Percentiles rank a stretch among this genome's conserved stretches.
Evolutionary conservation across 495 filamentous ascomycete species (phyloP).

Genomic region (Annulohypoxylon nitens): DNA sequence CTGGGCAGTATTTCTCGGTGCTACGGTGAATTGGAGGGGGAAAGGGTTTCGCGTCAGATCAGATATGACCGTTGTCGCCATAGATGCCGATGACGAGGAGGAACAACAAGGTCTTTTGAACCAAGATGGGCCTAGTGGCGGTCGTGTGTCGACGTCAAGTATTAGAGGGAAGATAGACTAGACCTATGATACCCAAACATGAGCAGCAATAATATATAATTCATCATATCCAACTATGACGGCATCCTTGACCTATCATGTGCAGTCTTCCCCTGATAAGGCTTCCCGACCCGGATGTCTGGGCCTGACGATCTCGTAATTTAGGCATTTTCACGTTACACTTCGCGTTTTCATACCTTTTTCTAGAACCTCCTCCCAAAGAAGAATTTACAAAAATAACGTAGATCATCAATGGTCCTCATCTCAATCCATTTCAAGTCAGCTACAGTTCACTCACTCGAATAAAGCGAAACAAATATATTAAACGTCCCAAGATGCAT

Average conservation of each 20-base stretch:
- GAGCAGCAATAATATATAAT: constrained; percentile 33
- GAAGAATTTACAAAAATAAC: background rate
- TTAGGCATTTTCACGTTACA: background rate
- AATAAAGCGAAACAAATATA: background rate
- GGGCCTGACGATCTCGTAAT: background rate
- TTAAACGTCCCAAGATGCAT: background rate
- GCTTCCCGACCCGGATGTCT: background rate
- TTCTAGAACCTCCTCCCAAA: background rate
- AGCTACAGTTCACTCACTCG: background rate
- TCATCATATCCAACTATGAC: constrained; percentile 8
- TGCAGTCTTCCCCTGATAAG: background rate
- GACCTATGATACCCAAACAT: constrained; percentile 35
- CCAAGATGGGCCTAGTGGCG: constrained; percentile 15
- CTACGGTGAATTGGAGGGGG: constrained; percentile 88
- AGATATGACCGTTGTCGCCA: constrained; percentile 80
- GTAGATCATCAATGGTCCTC: background rate
- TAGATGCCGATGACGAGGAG: constrained; percentile 47
- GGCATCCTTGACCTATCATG: background rate
- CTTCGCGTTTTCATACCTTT: background rate
- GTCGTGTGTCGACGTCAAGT: constrained; percentile 8
- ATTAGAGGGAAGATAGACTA: constrained; percentile 49
- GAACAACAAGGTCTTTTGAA: constrained; percentile 6
- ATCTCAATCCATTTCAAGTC: background rate
- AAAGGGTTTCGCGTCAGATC: constrained; percentile 82
- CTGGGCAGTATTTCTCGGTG: constrained; percentile 85